Base-by-base conservation (phyloP, 2,329 filamentous ascomycete genomes). In the Fusarium papillatum region DNA sequence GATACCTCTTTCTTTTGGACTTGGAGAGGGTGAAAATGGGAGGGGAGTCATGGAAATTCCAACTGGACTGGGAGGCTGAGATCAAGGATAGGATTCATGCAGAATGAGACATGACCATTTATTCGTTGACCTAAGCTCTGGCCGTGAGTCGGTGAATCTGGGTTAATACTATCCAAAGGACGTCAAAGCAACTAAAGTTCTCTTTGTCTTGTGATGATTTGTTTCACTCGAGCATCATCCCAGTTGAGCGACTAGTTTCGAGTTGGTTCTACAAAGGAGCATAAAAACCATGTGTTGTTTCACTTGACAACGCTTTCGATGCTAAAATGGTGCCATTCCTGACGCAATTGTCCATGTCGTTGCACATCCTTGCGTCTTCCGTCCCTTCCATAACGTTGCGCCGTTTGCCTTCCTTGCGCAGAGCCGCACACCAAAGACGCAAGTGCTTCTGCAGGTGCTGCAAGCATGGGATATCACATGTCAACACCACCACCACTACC, bases 1-100 rank as follows among this genome's bases (percentile, higher is more conserved):
- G 79, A 82, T 81, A 81, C 80, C 80, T 82, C 78, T 81, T 80
- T 78, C 73, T 75, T 76, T 77, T 76, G 69, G 67, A 78, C 71
- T 75, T 48, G 70, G 75, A 74, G 69, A 74, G 69, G 76, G 72
- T 68, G 73, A 76, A 71, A 69, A 76, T 36, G 55, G 55, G 11
- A n/a, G 50, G 50, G 78, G 76, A 80, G 78, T 78, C 70, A 77
- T 64, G 78, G 69, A 53, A 72, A 73, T 77, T 65, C 67, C 68
- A 69, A 70, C 61, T 57, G 59, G 43, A 68, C 64, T 38, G 53
- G 61, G 63, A 16, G 46, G 68, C 64, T 69, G 55, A 64, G 62
- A 73, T 61, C 46, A 71, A 66, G 48, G 60, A 71, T 61, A 53
- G 39, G 24, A 68, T 63, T 69, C 38, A 65, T 65, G 69, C 70